Evolutionary conservation across 2,329 filamentous ascomycete genomes (phyloP), one percentile per base, ranked within the genome.

Genomic region (Pyrenochaeta sp.): DNA sequence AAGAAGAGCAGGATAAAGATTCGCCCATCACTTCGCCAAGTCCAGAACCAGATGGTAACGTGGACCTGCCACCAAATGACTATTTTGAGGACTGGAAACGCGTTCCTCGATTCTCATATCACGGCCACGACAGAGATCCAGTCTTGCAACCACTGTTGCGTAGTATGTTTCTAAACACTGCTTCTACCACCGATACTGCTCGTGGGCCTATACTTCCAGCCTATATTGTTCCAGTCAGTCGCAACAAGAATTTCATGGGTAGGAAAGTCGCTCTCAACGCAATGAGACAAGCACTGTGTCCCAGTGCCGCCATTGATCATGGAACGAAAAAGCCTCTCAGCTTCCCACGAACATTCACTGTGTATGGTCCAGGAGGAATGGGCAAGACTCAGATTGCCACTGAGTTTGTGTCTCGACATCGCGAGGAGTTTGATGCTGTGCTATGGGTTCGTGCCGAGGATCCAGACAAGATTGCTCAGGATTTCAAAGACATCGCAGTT

Each of bases 381-480:
- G 62, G 62, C 15, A 65, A 65, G 34, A 62, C 62, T 10, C 57
- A 65, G 24, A 43, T 65, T n/a, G 62, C 58, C 0, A 43, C 44
- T 5, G 46, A 65, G 22, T 65, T 54, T 42, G 60, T 60, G 3
- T 22, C 30, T 3, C 32, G 27, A 36, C 28, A 42, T 30, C 19
- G n/a, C 15, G 19, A 47, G 7, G 25, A 39, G 15, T 65, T 61
- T 24, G 60, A 63, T 24, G 60, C 62, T 6, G 42, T 65, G 4
- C 49, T 65, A 24, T 65, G 57, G 57, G 50, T 65, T 4, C 39
- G 50, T 36, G 62, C 60, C 0, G 60, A 57, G 1, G 36, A 61
- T 10, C 3, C 37, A 1, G 25, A 27, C 4, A 63, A 65, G 22
- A 43, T 65, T 2, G 36, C 48, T 2, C 15, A 56, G 4, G 60